Base-by-base conservation (phyloP, 306 rosid genomes). In the Casuarina glauca region DNA sequence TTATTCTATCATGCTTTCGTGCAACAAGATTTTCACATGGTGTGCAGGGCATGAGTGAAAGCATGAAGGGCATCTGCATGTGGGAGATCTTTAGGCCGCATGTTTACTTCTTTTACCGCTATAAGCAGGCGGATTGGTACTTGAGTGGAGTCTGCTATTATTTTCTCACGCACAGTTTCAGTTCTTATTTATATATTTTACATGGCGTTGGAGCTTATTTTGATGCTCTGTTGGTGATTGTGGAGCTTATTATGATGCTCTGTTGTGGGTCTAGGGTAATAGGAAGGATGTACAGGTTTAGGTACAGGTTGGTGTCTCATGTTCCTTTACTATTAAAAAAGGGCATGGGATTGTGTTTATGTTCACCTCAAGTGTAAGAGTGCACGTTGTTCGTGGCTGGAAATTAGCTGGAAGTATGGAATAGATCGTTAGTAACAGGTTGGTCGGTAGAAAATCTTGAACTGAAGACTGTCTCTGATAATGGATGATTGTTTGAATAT, bases 241-340 rank as follows among this genome's bases (percentile, higher is more conserved):
- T 76, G 86, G 96, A 82, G 91, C 89, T 82, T 82, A 77, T 86
- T 89, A 86, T 89, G 84, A 82, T 85, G 83, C 92, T 86, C 84
- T 70, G 78, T 82, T 82, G 87, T 81, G 86, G 87, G 84, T 70
- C 80, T 81, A 54, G 75, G 57, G 79, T 61, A 48, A 62, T 36
- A 32, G 69, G 76, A 6, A 80, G 83, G 63, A 72, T 88, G 85
- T 92, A 87, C 85, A 80, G 88, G 76, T 57, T 88, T 85, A 80
- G 85, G 90, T 75, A 70, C 77, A 79, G 80, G 83, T 86, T 84
- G 76, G 80, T 74, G 75, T 80, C 93, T 85, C 83, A 76, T 82
- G 75, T 73, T 78, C 81, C 80, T 86, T 74, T 81, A 19, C 84
- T 74, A 70, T 84, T 82, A 80, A 54, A 72, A 79, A 76, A 72